Evolutionary conservation across 2,329 filamentous ascomycete species (phyloP).

Genomic region (Daldinia sp.): DNA sequence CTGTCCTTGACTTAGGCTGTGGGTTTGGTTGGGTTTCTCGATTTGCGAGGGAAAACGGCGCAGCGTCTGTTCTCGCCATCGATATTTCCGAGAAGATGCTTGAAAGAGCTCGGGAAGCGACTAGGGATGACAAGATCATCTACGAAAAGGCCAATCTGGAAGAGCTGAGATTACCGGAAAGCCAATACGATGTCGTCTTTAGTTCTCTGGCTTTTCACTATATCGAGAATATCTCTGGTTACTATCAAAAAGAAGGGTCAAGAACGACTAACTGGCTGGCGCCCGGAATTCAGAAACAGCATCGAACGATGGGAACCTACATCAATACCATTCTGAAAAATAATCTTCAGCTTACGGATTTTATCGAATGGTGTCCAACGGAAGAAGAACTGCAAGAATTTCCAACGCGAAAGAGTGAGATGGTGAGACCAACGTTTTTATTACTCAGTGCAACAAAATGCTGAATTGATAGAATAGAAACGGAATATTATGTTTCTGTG

Average conservation of each 20-base stretch:
- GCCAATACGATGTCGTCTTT: slow-evolving; percentile 50
- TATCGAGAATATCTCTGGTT: slow-evolving; percentile 45
- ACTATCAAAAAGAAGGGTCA: slow-evolving; percentile 53
- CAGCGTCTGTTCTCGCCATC: slow-evolving; percentile 48
- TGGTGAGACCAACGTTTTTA: slow-evolving; percentile 39
- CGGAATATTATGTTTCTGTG: neutral
- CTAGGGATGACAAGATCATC: slow-evolving; percentile 42
- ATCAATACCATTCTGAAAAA: slow-evolving; percentile 48
- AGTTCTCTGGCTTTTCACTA: slow-evolving; percentile 55
- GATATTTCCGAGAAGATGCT: slow-evolving; percentile 58
- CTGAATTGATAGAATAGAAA: neutral
- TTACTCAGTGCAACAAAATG: slow-evolving; percentile 33
- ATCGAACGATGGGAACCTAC: slow-evolving; percentile 55
- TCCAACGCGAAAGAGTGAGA: slow-evolving; percentile 31
- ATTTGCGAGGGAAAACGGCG: slow-evolving; percentile 52
- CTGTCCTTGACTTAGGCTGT: slow-evolving; percentile 56
- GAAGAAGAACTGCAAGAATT: slow-evolving; percentile 29
- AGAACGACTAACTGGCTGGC: slow-evolving; percentile 54
- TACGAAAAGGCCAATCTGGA: slow-evolving; percentile 50
- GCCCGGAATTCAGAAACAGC: slow-evolving; percentile 55
- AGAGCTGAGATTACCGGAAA: slow-evolving; percentile 39
- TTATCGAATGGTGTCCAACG: slow-evolving; percentile 50
- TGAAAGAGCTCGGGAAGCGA: slow-evolving; percentile 46
- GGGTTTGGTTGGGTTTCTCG: slow-evolving; percentile 57
- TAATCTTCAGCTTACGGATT: slow-evolving; percentile 51